A percentile compares a stretch with the other conserved stretches of the same genome.
phyloP scores from a whole-genome alignment of 2,329 filamentous ascomycete genomes.

The Lomentospora prolificans region DNA sequence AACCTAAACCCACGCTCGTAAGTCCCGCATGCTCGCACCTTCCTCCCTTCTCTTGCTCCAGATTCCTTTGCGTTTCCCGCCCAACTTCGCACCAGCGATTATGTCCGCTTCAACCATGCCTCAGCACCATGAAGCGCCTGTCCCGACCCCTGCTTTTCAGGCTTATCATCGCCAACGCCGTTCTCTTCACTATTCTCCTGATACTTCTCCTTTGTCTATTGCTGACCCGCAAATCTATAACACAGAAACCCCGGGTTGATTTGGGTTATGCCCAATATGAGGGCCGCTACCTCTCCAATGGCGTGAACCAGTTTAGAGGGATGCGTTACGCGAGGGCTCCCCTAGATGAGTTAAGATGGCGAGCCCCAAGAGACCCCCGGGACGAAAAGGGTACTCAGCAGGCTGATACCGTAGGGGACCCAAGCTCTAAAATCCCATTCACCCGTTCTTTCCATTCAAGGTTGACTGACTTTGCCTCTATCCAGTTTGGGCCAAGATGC shows the following conservation, averaged over 20 bases:
- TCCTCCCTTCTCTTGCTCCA: not conserved
- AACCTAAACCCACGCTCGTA: not conserved
- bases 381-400: constrained; percentile 22
- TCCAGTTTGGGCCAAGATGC: constrained; percentile 10
- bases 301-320: constrained; percentile 36
- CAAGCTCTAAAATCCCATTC: not conserved
- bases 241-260: constrained; percentile 18
- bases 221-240: not conserved
- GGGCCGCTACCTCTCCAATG: constrained; percentile 25
- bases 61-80: not conserved
- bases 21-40: no score
- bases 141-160: not conserved
- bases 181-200: not conserved
- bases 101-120: not conserved
- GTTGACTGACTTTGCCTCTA: not conserved
- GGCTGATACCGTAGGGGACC: constrained; percentile 22
- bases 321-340: constrained; percentile 44
- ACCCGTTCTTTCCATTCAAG: not conserved
- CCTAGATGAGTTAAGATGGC: constrained; percentile 37
- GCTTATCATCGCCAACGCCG: not conserved
- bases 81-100: not conserved
- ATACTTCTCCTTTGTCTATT: not conserved
- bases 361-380: constrained; percentile 35
- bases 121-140: not conserved
- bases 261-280: constrained; percentile 36